phyloP scores from a whole-genome alignment of 2,329 filamentous ascomycete genomes.

The Microsporum ferrugineum region DNA sequence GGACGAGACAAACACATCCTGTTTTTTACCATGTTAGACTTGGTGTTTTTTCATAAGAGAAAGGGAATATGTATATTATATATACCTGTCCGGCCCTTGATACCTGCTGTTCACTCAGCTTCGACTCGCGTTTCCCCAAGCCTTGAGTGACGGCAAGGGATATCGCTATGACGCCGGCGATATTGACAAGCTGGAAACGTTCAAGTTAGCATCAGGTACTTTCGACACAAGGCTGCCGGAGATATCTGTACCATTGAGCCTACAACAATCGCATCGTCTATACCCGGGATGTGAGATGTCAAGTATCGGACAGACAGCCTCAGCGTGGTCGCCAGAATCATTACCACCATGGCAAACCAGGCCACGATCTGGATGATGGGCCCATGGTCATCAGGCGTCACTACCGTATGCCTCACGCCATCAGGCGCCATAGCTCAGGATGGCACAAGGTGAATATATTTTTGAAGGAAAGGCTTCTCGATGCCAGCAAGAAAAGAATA shows the following conservation, averaged over 20 bases:
- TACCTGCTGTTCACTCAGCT: background rate
- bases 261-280: background rate
- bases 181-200: background rate
- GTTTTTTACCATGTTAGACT: background rate
- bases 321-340: constrained; percentile 3
- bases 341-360: constrained; percentile 3
- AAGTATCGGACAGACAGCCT: background rate
- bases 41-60: background rate
- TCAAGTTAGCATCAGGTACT: background rate
- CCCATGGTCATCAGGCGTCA: constrained; percentile 6
- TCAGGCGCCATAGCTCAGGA: background rate
- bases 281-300: background rate
- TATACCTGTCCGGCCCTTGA: background rate
- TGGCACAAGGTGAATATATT: background rate
- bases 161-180: constrained; percentile 4
- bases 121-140: background rate
- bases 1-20: background rate
- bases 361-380: constrained; percentile 1
- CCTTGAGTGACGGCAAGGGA: background rate
- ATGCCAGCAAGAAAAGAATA: background rate
- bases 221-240: background rate
- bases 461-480: background rate
- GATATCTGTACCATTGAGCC: background rate
- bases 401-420: background rate
- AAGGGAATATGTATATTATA: background rate